Percentiles rank a stretch among this genome's conserved stretches.
Evolutionary conservation across 2,329 filamentous ascomycete species (phyloP).

Genomic region (Lachnellula arida): DNA sequence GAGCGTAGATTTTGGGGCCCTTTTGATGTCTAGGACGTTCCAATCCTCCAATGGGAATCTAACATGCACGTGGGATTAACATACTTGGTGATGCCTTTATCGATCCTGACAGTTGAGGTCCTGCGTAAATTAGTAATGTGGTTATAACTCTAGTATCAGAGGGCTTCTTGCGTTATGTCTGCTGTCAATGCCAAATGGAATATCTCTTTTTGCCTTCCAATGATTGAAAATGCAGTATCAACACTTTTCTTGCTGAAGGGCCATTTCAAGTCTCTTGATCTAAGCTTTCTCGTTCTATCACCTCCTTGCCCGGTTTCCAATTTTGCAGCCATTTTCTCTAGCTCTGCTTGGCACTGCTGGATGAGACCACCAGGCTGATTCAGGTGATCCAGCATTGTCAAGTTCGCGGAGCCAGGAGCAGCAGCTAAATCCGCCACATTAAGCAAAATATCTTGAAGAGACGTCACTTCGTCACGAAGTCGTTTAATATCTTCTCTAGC

Average conservation of each 20-base stretch:
- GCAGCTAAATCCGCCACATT: conserved; percentile 2
- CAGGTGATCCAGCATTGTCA: not conserved
- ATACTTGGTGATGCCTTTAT: too few species aligned
- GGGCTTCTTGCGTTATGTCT: conserved; percentile 2
- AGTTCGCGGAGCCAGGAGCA: not conserved
- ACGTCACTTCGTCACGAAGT: conserved; percentile 1
- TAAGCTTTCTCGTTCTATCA: not conserved
- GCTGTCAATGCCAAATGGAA: conserved; percentile 3
- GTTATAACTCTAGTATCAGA: not conserved
- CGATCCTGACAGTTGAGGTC: not conserved
- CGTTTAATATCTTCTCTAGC: conserved; percentile 5
- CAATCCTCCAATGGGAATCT: too few species aligned
- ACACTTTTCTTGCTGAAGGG: conserved; percentile 5
- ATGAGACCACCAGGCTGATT: conserved; percentile 4
- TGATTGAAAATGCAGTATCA: not conserved
- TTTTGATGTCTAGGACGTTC: too few species aligned
- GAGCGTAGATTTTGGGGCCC: too few species aligned
- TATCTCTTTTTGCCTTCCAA: conserved; percentile 7
- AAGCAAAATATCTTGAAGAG: conserved; percentile 6
- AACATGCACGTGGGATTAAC: too few species aligned
- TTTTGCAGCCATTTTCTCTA: not conserved
- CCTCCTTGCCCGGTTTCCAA: not conserved
- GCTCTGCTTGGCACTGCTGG: conserved; percentile 4
- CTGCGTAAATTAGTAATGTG: not conserved
- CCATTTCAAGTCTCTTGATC: conserved; percentile 4